Evolutionary conservation across 2,329 filamentous ascomycete genomes (phyloP).

Genomic region (Aspergillus texensis): DNA sequence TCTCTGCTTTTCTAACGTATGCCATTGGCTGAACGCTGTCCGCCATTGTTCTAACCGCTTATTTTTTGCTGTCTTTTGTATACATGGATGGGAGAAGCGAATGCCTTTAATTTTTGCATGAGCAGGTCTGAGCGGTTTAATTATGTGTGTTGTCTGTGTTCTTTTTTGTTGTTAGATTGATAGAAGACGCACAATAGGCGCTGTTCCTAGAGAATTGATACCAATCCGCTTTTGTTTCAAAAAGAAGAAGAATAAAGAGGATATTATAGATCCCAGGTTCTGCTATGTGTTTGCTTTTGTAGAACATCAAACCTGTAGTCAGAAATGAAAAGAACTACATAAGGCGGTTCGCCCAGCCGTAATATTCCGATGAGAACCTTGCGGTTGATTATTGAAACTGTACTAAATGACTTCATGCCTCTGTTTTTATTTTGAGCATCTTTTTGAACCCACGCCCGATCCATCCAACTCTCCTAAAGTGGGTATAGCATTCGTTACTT

Average conservation of each 20-base stretch:
- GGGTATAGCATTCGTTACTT: conserved; percentile 4
- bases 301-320: background rate
- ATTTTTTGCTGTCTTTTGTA: conserved; percentile 17
- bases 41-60: conserved; percentile 10
- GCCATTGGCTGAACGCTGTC: conserved; percentile 4
- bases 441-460: background rate
- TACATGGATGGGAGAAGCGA: conserved; percentile 18
- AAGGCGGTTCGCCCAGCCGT: background rate
- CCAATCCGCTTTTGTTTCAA: conserved; percentile 15
- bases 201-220: conserved; percentile 26
- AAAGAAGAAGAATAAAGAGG: background rate
- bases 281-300: background rate
- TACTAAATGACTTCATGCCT: too few relatives aligned
- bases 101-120: conserved; percentile 11
- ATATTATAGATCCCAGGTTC: background rate
- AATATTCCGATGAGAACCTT: background rate
- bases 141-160: conserved; percentile 11
- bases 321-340: background rate
- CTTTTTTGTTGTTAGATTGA: conserved; percentile 22
- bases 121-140: conserved; percentile 21
- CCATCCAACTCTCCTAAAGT: conserved; percentile 8
- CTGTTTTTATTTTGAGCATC: background rate
- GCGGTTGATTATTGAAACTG: background rate
- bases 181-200: conserved; percentile 23
- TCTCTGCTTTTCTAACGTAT: conserved; percentile 2